Percentiles rank a stretch among this genome's conserved stretches.
Evolutionary conservation across 805 yeast species (phyloP).

Genomic region (Spathaspora girioi): DNA sequence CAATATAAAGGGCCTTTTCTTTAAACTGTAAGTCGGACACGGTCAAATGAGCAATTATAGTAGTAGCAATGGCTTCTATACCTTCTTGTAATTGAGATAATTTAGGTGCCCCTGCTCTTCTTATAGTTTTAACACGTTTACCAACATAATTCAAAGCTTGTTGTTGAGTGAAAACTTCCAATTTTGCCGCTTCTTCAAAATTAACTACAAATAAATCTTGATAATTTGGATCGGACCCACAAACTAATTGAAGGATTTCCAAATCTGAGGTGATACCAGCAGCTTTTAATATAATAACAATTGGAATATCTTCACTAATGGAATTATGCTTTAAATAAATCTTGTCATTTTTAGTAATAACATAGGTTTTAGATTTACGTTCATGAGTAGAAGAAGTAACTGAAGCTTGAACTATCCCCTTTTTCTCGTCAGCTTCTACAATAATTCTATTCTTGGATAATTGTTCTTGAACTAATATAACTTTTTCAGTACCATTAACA

Average conservation of each 20-base stretch:
- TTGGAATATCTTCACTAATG: constrained; percentile 91
- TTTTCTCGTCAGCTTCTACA: constrained; percentile 95
- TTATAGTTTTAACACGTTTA: constrained; percentile 82
- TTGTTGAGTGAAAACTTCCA: constrained; percentile 84
- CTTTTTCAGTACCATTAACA: constrained; percentile 97
- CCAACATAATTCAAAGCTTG: constrained; percentile 94
- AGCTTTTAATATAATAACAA: constrained; percentile 88
- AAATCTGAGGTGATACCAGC: constrained; percentile 91
- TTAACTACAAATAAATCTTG: constrained; percentile 92
- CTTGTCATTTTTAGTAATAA: constrained; percentile 83
- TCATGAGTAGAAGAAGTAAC: constrained; percentile 98
- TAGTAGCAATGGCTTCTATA: constrained; percentile 92
- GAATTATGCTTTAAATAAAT: constrained; percentile 94
- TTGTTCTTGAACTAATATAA: constrained; percentile 94
- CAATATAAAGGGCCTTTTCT: constrained; percentile 91
- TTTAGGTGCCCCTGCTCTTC: constrained; percentile 82
- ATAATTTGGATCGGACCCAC: constrained; percentile 83
- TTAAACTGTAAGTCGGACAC: constrained; percentile 83
- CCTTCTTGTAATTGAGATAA: constrained; percentile 86
- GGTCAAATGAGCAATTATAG: constrained; percentile 91
- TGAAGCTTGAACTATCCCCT: constrained; percentile 91
- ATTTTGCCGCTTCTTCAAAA: constrained; percentile 86
- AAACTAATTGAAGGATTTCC: constrained; percentile 89
- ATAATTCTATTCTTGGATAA: constrained; percentile 94
- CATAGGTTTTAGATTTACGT: constrained; percentile 95